Conservation (phyloP, 2,329 filamentous ascomycete species). For the Penicillium freii region DNA sequence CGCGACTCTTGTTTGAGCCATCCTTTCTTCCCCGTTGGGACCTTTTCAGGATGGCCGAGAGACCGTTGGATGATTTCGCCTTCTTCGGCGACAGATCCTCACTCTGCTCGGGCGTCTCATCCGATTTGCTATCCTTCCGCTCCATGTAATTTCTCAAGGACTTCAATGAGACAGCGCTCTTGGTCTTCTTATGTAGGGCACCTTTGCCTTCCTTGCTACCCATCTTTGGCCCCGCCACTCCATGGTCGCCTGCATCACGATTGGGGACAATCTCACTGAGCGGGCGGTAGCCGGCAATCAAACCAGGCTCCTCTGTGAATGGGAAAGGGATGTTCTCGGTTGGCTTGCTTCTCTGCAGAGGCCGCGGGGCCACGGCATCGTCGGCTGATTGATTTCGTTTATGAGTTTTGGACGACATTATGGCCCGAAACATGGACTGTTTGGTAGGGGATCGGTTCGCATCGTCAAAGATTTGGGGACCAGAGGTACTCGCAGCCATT, state of each 20-base stretch:
- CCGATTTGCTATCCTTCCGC: slow-evolving; percentile 42
- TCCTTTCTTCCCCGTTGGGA: slow-evolving; percentile 67
- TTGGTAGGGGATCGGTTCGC: slow-evolving; percentile 35
- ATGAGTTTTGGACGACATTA: slow-evolving; percentile 52
- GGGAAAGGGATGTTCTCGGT: slow-evolving; percentile 41
- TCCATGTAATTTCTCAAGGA: slow-evolving; percentile 49
- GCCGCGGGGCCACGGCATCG: slow-evolving; percentile 24
- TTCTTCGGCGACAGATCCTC: slow-evolving; percentile 59
- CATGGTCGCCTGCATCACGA: slow-evolving; percentile 30
- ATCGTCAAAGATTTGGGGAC: slow-evolving; percentile 40
- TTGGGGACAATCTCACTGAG: slow-evolving; percentile 42
- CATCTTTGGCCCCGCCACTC: slow-evolving; percentile 35
- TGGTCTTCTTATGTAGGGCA: slow-evolving; percentile 52
- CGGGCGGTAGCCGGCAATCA: slow-evolving; percentile 33
- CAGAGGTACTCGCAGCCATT: slow-evolving; percentile 35
- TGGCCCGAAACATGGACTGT: slow-evolving; percentile 52
- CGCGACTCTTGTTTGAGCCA: slow-evolving; percentile 53
- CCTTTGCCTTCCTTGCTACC: slow-evolving; percentile 39
- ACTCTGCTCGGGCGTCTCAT: slow-evolving; percentile 34
- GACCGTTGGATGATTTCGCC: slow-evolving; percentile 77
- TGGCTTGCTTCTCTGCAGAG: slow-evolving; percentile 43
- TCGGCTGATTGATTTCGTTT: slow-evolving; percentile 47
- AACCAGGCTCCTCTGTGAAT: slow-evolving; percentile 52
- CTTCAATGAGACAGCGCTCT: slow-evolving; percentile 54
- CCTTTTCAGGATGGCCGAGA: slow-evolving; percentile 72